Base-by-base conservation (phyloP, 139 green algal species). In the Deuterostichococcus epilithicus region DNA sequence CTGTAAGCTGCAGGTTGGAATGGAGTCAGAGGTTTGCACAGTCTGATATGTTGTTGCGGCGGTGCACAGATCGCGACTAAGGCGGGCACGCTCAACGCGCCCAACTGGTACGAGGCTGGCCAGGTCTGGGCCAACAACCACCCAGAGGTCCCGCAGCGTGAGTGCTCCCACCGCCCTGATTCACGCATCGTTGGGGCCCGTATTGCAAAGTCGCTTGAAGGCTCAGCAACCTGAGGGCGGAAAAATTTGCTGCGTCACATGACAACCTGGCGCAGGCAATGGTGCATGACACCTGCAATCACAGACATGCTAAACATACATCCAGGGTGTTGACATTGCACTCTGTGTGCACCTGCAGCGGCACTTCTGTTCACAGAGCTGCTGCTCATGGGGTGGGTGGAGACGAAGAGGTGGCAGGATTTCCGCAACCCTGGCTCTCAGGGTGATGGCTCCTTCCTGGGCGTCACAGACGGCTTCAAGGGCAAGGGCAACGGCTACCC, bases 391-490 rank as follows among this genome's bases (percentile, higher is more conserved):
- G 88, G 87, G 78, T 96, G 86, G 86, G 90, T 87, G 30, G 90
- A 97, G 89, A 87, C 76, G 77, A 94, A 94, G 89, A 81, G 94
- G 38, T 89, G 86, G 73, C 76, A 83, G 36, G 93, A 97, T 84
- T 86, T 95, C 77, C 77, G 85, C 52, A 96, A 96, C 81, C 94
- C 91, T 33, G 92, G 92, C 70, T 90, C 78, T 78, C 93, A 97
- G 87, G 93, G 73, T 36, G 87, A 94, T 58, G 91, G 91, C 82
- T 90, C 80, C 36, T 97, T 96, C 88, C 77, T 96, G 32, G 93
- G 93, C 80, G 74, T 95, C 78, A 94, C 91, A 22, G 86, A 88
- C 8, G 89, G 87, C 75, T 90, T 97, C 82, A 94, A 93, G 88
- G 85, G 87, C 73, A 85, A 84, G 65, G 88, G 87, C 78, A 91